Base-by-base conservation (phyloP, 2,329 filamentous ascomycete genomes). In the Rutstroemia sp. region DNA sequence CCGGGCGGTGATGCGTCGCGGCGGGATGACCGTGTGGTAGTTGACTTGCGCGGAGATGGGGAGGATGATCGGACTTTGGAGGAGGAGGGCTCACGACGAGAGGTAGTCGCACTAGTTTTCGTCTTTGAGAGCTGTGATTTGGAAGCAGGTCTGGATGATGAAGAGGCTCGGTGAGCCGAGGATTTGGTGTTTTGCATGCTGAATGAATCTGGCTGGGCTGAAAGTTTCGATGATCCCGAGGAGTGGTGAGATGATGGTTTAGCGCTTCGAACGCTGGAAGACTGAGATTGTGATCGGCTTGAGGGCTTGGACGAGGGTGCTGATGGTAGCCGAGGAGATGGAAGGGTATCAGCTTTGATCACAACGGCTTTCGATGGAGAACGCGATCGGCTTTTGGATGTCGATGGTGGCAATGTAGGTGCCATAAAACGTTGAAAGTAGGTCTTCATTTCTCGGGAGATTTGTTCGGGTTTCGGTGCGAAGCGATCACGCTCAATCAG, bases 401-500 rank as follows among this genome's bases (percentile, higher is more conserved):
- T 36, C 3, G 48, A 9, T 3, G 45, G 25, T 30, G 38, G 39
- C 7, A 38, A n/a, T 10, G 14, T 16, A 54, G 39, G 53, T 19
- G 47, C 47, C 19, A 55, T 36, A 10, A 55, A 23, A 51, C 49
- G 39, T 34, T 55, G 47, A 8, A 55, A 38, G 14, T 55, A 55
- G 16, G 25, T 51, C 27, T 55, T 50, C 53, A 55, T 55, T 14
- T 45, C 25, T 9, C 27, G n/a, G 12, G 17, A 48, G 19, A 42
- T 23, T 49, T 38, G 39, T 17, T 38, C 27, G 4, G 6, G 30
- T 9, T n/a, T 54, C 3, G 19, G 46, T 12, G 27, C 44, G 27
- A 50, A 36, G 6, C 19, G 19, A 21, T 38, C 16, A 25, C 49
- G 38, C 3, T 44, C 38, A 30, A 25, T 44, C 36, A 49, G 34